Evolutionary conservation across 2,329 filamentous ascomycete species (phyloP), one percentile per base, ranked within the genome.

Genomic region (Exophiala viscosa): DNA sequence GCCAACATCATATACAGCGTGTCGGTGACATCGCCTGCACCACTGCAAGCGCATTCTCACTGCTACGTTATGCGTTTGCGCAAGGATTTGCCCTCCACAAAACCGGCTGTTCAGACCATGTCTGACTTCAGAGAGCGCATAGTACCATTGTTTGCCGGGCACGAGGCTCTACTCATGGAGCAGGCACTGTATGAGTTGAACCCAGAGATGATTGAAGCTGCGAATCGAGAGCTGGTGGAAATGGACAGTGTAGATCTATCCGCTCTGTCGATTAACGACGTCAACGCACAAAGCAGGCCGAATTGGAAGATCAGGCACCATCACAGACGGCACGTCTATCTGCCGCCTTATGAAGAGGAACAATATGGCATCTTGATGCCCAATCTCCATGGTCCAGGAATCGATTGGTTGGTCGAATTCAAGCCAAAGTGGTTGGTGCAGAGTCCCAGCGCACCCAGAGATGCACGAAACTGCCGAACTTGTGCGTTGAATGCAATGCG

Each of bases 391-490:
- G 62, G 62, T 23, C 61, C 62, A 7, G 66, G 67, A 13, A 63
- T 67, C 0, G 65, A 64, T 3, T 63, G 65, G 43, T 61, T 69
- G 5, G 66, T 87, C 31, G 87, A 92, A 66, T 86, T 92, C 70
- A 93, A 93, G 67, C 88, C 88, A 11, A 93, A 93, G 70, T 93
- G 88, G 88, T 79, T 93, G 20, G 72, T 78, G 7, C 87, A 90
- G 66, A 91, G 87, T 2, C 87, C 85, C 3, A 83, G 81, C 34
- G 87, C 88, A 0, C 88, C 88, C 1, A 20, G 65, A 0, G 69
- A 72, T 23, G 80, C 86, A 36, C 78, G 74, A 45, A 77, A 86
- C 45, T 93, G 88, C 70, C 82, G 88, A 31, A 90, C 86, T 35
- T 93, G 88, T 66, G 88, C 88, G 72, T 55, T 80, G 60, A 65